Evolutionary conservation across 2,329 filamentous ascomycete genomes (phyloP).

Genomic region (Penicillium italicum): DNA sequence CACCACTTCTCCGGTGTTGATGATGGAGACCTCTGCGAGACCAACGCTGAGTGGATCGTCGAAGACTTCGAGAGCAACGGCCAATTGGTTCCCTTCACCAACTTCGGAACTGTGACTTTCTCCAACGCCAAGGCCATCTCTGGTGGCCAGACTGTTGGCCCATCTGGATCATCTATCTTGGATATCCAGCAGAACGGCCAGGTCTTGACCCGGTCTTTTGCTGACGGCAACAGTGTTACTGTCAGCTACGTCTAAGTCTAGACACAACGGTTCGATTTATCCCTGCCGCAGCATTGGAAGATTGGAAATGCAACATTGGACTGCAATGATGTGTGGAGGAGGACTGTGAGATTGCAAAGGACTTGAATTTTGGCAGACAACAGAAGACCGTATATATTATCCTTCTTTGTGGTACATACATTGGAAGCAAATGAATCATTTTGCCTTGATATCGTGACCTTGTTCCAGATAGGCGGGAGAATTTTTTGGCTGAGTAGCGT

Average conservation of each 20-base stretch:
- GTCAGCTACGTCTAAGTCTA: not conserved
- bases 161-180: conserved; percentile 40
- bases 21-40: conserved; percentile 46
- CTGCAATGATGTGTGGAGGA: not conserved
- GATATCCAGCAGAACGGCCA: conserved; percentile 43
- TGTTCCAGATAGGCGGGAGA: not conserved
- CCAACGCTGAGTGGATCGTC: conserved; percentile 61
- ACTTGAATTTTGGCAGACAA: not conserved
- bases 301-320: not conserved
- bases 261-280: not conserved
- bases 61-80: conserved; percentile 47
- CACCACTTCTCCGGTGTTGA: conserved; percentile 47
- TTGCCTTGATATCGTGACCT: not conserved
- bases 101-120: conserved; percentile 50
- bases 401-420: not conserved
- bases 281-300: not conserved
- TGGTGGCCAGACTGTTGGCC: conserved; percentile 28
- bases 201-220: conserved; percentile 31
- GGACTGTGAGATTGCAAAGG: not conserved
- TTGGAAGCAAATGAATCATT: not conserved
- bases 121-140: conserved; percentile 36
- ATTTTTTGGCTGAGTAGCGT: not conserved
- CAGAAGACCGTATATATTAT: too few relatives aligned
- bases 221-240: not conserved
- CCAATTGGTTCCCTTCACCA: conserved; percentile 43